Conservation (phyloP, 257 asterid species). For the Solanum lignicaule region DNA sequence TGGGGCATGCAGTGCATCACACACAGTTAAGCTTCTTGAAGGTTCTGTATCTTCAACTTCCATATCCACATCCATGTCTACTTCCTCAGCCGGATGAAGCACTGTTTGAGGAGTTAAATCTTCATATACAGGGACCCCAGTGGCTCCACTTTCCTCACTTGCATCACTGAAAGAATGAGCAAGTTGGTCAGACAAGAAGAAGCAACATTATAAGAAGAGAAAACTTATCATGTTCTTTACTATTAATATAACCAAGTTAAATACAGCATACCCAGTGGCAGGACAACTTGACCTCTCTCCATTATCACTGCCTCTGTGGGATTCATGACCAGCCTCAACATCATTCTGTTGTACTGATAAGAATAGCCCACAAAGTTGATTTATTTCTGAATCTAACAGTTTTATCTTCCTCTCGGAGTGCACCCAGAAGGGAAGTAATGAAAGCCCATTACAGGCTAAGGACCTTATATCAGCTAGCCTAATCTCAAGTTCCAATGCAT, state of each 20-base stretch:
- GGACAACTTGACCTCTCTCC: conserved; percentile 17
- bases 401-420: conserved; percentile 55
- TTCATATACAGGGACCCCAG: conserved; percentile 16
- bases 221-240: conserved; percentile 3
- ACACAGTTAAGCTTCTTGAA: conserved; percentile 16
- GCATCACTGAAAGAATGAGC: conserved; percentile 9
- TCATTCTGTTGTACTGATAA: conserved; percentile 21
- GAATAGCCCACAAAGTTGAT: conserved; percentile 13
- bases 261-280: conserved; percentile 13
- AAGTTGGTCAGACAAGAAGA: neutral
- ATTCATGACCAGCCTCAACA: conserved; percentile 22
- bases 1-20: conserved; percentile 23
- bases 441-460: conserved; percentile 51
- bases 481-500: conserved; percentile 50
- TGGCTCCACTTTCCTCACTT: conserved; percentile 20
- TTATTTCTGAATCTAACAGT: conserved; percentile 43
- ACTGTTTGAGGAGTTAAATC: conserved; percentile 20
- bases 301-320: neutral
- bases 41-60: conserved; percentile 78
- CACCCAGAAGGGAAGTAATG: conserved; percentile 74
- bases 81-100: conserved; percentile 48
- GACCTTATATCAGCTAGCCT: conserved; percentile 73
- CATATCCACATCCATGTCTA: conserved; percentile 97
- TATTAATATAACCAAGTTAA: neutral
- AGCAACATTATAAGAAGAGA: conserved; percentile 12